Evolutionary conservation across 176 grass and related monocot species (phyloP).

Genomic region (Canna indica): DNA sequence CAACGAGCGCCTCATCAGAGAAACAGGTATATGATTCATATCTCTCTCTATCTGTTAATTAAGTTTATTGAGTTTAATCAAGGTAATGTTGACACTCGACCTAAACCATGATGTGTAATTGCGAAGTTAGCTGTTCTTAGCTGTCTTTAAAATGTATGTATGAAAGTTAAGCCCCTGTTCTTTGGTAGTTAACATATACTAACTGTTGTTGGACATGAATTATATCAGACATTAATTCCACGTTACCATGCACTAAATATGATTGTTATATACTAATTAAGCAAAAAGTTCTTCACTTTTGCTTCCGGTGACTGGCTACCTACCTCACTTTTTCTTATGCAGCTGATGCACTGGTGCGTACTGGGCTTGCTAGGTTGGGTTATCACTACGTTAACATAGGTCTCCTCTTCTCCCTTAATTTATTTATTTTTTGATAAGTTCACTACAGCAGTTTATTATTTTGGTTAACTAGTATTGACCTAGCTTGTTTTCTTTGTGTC

Average conservation of each 20-base stretch:
- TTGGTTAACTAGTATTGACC: not conserved
- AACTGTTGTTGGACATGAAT: too few species aligned
- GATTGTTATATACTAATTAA: too few species aligned
- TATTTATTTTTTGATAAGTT: not conserved
- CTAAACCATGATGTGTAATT: conserved; percentile 1
- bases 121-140: too few species aligned
- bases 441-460: not conserved
- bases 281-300: not conserved
- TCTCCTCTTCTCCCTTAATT: conserved; percentile 12
- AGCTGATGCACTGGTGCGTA: conserved; percentile 84
- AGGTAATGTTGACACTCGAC: not conserved
- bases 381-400: conserved; percentile 90
- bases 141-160: not conserved
- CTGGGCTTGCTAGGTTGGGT: conserved; percentile 64
- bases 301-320: not conserved
- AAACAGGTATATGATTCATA: conserved; percentile 38
- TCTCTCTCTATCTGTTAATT: not conserved
- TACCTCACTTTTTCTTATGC: conserved; percentile 2
- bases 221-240: not conserved
- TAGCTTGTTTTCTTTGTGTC: not conserved
- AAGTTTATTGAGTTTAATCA: not conserved
- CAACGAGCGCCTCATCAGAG: conserved; percentile 53
- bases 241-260: not conserved
- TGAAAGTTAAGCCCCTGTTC: not conserved
- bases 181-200: conserved; percentile 2